Base-by-base conservation (phyloP, 768 basidiomycete genomes). In the Auricularia sp. region DNA sequence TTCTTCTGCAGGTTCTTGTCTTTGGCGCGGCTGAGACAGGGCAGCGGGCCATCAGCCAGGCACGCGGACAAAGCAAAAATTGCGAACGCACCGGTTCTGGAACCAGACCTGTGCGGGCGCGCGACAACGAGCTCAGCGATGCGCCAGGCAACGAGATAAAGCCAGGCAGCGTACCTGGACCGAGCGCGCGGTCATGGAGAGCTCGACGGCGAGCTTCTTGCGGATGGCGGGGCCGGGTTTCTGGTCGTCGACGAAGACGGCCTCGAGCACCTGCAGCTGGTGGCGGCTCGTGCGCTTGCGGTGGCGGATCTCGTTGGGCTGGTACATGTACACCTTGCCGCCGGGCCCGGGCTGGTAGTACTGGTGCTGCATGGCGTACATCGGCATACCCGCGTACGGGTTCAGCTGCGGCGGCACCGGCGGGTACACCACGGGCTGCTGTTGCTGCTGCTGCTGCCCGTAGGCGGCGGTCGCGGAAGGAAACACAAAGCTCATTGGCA, bases 291-390 rank as follows among this genome's bases (percentile, higher is more conserved):
- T 98, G 62, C 96, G 81, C 70, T 93, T 90, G 66, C 94, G 80
- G 71, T 96, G 94, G 78, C 96, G 96, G 77, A 97, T 91, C 78
- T 95, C 88, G 77, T 91, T 91, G 64, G 91, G 91, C 62, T 87
- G 85, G 76, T 90, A 93, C n/a, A 89, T 87, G 69, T 87, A 91
- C 78, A 92, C 91, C 51, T 88, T 86, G 71, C 87, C 85, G 72
- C 89, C 53, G 53, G 39, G 39, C 39, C 39, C 39, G 39, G 39
- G 39, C 39, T 42, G 39, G 39, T 42, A 42, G 39, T 42, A 42
- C 39, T 42, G 39, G 39, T 42, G 39, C 39, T 42, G 39, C 8
- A 42, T 14, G 39, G 39, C 39, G 39, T 42, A 42, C 39, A 42
- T 42, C 8, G 39, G 39, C 39, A 42, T 42, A 14, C 39, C 39